Evolutionary conservation across 129 eudicot species (phyloP), one percentile per base, ranked within the genome.

Genomic region (Flaveria brownii): DNA sequence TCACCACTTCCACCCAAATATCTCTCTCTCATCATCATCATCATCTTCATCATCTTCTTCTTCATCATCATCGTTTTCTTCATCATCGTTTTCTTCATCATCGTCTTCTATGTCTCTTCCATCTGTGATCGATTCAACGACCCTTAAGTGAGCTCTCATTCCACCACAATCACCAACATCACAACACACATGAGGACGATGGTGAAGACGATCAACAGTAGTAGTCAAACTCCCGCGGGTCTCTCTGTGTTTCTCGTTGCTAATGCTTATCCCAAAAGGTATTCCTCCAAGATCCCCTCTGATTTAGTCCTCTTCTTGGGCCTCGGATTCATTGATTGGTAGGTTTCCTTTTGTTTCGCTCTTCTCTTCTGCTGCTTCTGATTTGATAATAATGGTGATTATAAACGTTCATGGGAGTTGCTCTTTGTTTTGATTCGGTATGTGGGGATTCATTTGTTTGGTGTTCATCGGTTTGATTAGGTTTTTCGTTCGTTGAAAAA

Each of bases 321-420:
- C 55, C 97, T 91, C 76, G 97, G 97, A 15, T 91, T 91, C 86
- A 91, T 91, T 70, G 96, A 91, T 76, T 91, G 97, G 97, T 91
- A 91, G 85, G 22, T 39, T 51, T 36, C 15, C 6, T 9, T 41
- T 42, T 25, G 41, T 18, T 56, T 20, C 62, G 9, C 0, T 9
- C 9, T 8, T 4, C 0, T 9, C 9, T 8, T 4, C 28, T 22
- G 30, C 18, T 60, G 22, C 28, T 22, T 62, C 39, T 17, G 41
- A 20, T 45, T 59, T 30, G 2, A 46, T 78, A 51, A 39, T 3
- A 11, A 59, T 45, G 9, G 13, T 45, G 2, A 45, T 45, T 9
- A 45, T 11, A 45, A 45, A 9, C 50, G 14, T 45, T 5, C 36
- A 49, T 77, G 78, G 78, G 74, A 67, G 43, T 76, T 82, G 22